Evolutionary conservation across 345 rosid genomes (phyloP), one percentile per base, ranked within the genome.

Genomic region (Eucalyptus microcorys): DNA sequence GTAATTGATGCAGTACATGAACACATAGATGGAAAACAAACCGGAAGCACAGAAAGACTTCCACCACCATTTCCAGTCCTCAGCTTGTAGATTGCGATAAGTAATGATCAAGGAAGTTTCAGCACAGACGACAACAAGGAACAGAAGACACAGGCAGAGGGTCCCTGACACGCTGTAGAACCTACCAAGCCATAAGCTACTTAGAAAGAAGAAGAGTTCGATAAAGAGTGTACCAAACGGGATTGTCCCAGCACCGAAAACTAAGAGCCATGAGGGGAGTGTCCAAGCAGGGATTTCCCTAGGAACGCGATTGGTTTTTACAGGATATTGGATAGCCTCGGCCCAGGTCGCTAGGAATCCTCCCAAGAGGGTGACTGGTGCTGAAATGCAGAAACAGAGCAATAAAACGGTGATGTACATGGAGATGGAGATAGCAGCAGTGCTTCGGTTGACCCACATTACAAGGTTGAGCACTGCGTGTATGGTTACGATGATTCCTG

Each of bases 11-110:
- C 40, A 81, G 85, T 87, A 59, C 76, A 89, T 81, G 89, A 89
- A 89, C n/a, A 89, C 87, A 17, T 87, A 89, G 19, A 81, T 10
- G 24, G 88, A 66, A 57, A 4, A 19, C 11, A 30, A 89, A 42
- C 91, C 89, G 2, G 91, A 87, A 42, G 89, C 91, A 48, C 24
- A 89, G 89, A 89, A 89, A 5, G 91, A 76, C 87, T 89, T 89
- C 91, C 91, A 89, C 91, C 91, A 89, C 91, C 91, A 89, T 40
- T 61, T 45, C 85, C 87, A 89, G 27, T 89, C 90, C 87, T 76
- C 89, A 9, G 45, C 91, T 30, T 22, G 55, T 17, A 89, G 89
- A 64, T 59, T 61, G 59, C 87, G 87, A 50, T 87, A 80, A 15
- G 89, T 80, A 21, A 89, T 43, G 30, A 89, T 40, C 55, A 89